Evolutionary conservation across 1,284 basidiomycete species (phyloP).

Genomic region (Phellopilus nigrolimitatus): DNA sequence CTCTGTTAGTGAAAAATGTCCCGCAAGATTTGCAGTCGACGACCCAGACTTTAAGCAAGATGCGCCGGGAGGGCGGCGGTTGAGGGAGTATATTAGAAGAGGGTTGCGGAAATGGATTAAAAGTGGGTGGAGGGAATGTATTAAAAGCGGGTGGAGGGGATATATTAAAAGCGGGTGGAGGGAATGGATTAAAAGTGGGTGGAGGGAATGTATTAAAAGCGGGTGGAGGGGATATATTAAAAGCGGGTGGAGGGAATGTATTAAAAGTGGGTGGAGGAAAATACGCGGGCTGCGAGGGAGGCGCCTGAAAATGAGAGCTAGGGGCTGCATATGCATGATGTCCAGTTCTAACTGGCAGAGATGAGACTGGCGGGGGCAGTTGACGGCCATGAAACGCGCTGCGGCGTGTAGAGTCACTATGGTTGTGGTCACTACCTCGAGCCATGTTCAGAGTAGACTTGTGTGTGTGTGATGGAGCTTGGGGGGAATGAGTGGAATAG

Average conservation of each 20-base stretch:
- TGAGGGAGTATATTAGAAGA: constrained; percentile 39
- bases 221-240: constrained; percentile 34
- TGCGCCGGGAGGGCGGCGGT: too few species aligned
- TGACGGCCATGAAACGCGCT: constrained; percentile 9
- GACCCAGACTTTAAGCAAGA: constrained; percentile 74
- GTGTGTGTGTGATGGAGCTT: not conserved
- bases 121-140: constrained; percentile 26
- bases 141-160: constrained; percentile 27
- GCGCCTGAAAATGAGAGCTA: not conserved
- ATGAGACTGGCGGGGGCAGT: constrained; percentile 3
- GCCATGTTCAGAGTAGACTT: not conserved
- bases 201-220: constrained; percentile 21
- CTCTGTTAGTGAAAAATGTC: constrained; percentile 75
- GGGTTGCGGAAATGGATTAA: constrained; percentile 37
- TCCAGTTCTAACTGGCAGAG: not conserved
- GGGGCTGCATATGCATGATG: not conserved
- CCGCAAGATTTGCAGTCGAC: constrained; percentile 73
- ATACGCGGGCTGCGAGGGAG: constrained; percentile 23
- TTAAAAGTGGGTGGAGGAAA: constrained; percentile 31
- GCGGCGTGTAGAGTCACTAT: not conserved
- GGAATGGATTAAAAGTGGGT: constrained; percentile 38
- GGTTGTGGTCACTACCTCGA: not conserved
- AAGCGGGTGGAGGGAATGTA: constrained; percentile 36
- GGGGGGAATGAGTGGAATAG: too few species aligned
- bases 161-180: constrained; percentile 36